These are phyloP conservation scores for Saccharomycopsis phalli DNA, from an alignment of 1,139 yeast species.

Conservation along the genomic window DNA sequence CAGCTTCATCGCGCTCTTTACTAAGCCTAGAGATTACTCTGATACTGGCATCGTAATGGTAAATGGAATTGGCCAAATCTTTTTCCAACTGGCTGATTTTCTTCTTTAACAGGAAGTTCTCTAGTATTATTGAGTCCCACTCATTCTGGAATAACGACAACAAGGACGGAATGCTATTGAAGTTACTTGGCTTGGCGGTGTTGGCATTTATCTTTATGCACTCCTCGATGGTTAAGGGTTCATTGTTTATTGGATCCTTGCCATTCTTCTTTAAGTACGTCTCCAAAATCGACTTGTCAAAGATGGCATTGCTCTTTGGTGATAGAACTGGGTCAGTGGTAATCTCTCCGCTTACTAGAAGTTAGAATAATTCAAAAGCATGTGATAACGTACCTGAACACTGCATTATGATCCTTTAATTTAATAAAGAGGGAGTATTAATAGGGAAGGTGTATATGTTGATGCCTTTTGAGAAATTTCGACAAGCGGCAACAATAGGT, in stretches of 20 bases:
- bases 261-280: conserved; percentile 58
- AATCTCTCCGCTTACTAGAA: conserved; percentile 55
- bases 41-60: conserved; percentile 85
- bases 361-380: conserved; percentile 1
- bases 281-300: conserved; percentile 54
- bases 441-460: too few relatives aligned
- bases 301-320: conserved; percentile 61
- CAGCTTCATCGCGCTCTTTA: conserved; percentile 68
- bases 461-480: too few relatives aligned
- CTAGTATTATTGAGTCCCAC: conserved; percentile 84
- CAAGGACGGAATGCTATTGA: conserved; percentile 70
- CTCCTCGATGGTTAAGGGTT: conserved; percentile 50
- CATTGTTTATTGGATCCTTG: conserved; percentile 68
- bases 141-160: conserved; percentile 73
- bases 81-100: conserved; percentile 59
- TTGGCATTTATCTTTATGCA: conserved; percentile 38
- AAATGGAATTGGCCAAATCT: conserved; percentile 68
- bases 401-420: not conserved
- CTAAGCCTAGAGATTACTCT: conserved; percentile 72
- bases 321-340: conserved; percentile 69
- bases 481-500: too few relatives aligned
- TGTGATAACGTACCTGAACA: not conserved
- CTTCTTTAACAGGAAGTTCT: conserved; percentile 66
- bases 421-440: too few relatives aligned
- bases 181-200: conserved; percentile 8